A percentile compares a stretch with the other conserved stretches of the same genome.
Conservation (phyloP, 768 basidiomycete genomes). For the Leucocoprinus leucothites region DNA sequence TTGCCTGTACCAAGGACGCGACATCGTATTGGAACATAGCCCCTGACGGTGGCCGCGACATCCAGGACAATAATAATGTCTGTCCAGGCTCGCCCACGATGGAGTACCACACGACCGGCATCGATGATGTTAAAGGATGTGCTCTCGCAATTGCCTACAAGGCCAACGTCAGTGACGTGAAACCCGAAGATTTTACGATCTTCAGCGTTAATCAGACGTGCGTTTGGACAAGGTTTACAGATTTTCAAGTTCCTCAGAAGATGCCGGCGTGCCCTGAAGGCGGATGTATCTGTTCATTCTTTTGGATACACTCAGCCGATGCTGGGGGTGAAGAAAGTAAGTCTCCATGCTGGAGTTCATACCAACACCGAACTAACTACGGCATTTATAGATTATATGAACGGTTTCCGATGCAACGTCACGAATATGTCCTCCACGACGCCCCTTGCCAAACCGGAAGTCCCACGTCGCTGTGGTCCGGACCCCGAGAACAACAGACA, state of each 20-base stretch:
- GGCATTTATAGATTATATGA: constrained; percentile 58
- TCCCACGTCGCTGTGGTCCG: constrained; percentile 64
- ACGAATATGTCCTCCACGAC: constrained; percentile 49
- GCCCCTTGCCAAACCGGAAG: constrained; percentile 49
- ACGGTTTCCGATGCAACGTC: constrained; percentile 66
- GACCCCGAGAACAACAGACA: constrained; percentile 47
- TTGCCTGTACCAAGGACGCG: constrained; percentile 58
- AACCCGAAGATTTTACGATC: constrained; percentile 67
- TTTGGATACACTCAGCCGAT: constrained; percentile 67
- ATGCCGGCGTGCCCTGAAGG: constrained; percentile 69
- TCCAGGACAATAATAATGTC: constrained; percentile 42
- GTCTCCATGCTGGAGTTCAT: constrained; percentile 16
- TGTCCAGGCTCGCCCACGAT: constrained; percentile 44
- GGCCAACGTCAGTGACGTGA: constrained; percentile 48
- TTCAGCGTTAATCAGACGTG: constrained; percentile 77
- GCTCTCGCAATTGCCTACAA: constrained; percentile 78
- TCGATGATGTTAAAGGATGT: constrained; percentile 58
- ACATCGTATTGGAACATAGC: constrained; percentile 49
- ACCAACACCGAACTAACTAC: background rate
- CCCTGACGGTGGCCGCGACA: constrained; percentile 49
- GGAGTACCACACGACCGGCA: constrained; percentile 54
- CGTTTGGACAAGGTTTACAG: constrained; percentile 68
- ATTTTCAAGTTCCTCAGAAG: constrained; percentile 60
- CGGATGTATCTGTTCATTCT: constrained; percentile 68
- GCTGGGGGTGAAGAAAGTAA: constrained; percentile 64